Evolutionary conservation across 805 yeast species (phyloP).

Genomic region (Monosporozyma siamensis): DNA sequence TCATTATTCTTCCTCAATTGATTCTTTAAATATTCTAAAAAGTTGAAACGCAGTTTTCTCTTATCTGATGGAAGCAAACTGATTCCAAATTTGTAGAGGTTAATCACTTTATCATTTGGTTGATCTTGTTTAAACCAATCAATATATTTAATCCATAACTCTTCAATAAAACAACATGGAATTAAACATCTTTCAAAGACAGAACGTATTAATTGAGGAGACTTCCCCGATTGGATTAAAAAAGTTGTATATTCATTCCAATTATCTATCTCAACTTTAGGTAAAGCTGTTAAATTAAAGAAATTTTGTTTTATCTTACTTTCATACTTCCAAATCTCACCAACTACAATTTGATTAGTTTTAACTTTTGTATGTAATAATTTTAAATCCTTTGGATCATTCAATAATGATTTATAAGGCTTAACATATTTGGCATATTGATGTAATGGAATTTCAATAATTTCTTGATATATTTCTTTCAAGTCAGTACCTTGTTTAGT

Average conservation of each 20-base stretch:
- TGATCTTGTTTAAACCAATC: constrained; percentile 32
- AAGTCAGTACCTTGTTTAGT: constrained; percentile 32
- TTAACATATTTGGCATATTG: constrained; percentile 74
- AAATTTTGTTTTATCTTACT: constrained; percentile 46
- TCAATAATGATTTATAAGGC: constrained; percentile 33
- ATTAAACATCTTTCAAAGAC: constrained; percentile 67
- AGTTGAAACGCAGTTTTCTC: constrained; percentile 13
- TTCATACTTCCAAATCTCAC: constrained; percentile 65
- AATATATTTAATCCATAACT: constrained; percentile 61
- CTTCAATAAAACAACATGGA: constrained; percentile 51
- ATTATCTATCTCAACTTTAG: constrained; percentile 34
- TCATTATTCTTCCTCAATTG: constrained; percentile 7
- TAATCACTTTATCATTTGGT: constrained; percentile 28
- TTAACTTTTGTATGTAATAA: constrained; percentile 38
- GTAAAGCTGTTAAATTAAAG: constrained; percentile 43
- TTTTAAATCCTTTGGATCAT: constrained; percentile 5
- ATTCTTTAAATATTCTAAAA: constrained; percentile 14
- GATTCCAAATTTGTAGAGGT: constrained; percentile 45
- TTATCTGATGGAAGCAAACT: constrained; percentile 31
- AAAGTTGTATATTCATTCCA: constrained; percentile 61
- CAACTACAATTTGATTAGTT: constrained; percentile 38
- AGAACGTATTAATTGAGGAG: constrained; percentile 30
- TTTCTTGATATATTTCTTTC: constrained; percentile 34
- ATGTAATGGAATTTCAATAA: constrained; percentile 62
- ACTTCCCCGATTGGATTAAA: constrained; percentile 33